Evolutionary conservation across 768 basidiomycete species (phyloP), one percentile per base, ranked within the genome.

Genomic region (Cyclocybe aegerita): DNA sequence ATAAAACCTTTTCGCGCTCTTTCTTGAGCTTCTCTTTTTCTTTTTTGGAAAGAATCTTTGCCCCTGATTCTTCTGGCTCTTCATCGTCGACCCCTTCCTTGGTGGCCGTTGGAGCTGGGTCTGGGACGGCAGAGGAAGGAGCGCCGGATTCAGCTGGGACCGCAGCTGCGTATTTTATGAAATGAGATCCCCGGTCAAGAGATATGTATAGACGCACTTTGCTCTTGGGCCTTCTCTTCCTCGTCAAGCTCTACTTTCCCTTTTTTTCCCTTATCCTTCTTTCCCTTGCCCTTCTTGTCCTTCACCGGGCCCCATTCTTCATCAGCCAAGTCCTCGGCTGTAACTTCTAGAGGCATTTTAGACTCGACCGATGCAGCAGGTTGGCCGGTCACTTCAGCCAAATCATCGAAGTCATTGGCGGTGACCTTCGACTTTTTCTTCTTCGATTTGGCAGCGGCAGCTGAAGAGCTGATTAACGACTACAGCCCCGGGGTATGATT

Each of bases 21-120:
- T 98, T 98, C 82, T 98, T 98, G 53, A 96, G 74, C 65, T 86
- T 86, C 67, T 98, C 95, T 72, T 98, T 98, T 77, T 98, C 92
- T 67, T 96, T 97, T 74, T 98, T 98, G 12, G 88, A 86, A 33
- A 97, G 69, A 31, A 96, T 65, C 69, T 87, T 85, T 3, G 74
- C 73, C 10, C 81, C 90, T 43, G 69, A 70, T 44, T 78, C 84
- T 30, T 79, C 81, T 35, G 68, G 78, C n/a, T 74, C 84, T 6
- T 77, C 82, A 16, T 72, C 79, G 15, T 74, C 78, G 9, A 67
- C 76, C 30, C 65, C 68, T 35, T 67, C 72, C 17, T 68, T 43
- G 17, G 60, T 45, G 12, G 63, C 49, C 37, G 61, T 47, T 14
- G 67, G 57, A 16, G 69, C 53, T 23, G 57, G 58, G 46, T 59